Evolutionary conservation across 2,329 filamentous ascomycete species (phyloP).

Genomic region (Penicillium concentricum): DNA sequence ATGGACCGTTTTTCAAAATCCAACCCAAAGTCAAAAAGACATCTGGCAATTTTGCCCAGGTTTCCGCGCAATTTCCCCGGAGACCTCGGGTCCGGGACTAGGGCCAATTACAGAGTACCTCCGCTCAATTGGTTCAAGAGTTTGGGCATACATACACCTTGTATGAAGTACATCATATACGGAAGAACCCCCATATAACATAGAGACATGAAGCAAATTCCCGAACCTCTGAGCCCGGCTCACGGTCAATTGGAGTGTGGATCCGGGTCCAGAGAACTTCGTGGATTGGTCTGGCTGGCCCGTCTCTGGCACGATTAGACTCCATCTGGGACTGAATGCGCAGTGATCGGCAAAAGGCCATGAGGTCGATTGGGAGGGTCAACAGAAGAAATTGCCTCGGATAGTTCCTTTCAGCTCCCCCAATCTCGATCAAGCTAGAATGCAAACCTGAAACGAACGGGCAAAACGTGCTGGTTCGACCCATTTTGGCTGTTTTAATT

Average conservation of each 20-base stretch:
- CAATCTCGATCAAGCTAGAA: background rate
- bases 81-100: background rate
- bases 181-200: background rate
- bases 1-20: background rate
- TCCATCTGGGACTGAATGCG: constrained; percentile 8
- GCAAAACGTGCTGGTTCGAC: background rate
- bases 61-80: background rate
- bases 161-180: background rate
- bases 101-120: background rate
- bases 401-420: background rate
- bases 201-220: background rate
- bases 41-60: background rate
- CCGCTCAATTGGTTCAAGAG: background rate
- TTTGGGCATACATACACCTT: background rate
- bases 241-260: constrained; percentile 1
- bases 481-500: background rate
- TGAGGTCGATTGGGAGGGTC: background rate
- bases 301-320: constrained; percentile 11
- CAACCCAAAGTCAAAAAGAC: background rate
- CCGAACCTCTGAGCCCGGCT: background rate
- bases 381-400: background rate
- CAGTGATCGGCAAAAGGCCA: constrained; percentile 13
- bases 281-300: constrained; percentile 16
- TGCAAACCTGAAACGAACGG: constrained; percentile 13
- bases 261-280: constrained; percentile 6